Conservation (phyloP, 768 basidiomycete genomes). For the Ramaria sp. region DNA sequence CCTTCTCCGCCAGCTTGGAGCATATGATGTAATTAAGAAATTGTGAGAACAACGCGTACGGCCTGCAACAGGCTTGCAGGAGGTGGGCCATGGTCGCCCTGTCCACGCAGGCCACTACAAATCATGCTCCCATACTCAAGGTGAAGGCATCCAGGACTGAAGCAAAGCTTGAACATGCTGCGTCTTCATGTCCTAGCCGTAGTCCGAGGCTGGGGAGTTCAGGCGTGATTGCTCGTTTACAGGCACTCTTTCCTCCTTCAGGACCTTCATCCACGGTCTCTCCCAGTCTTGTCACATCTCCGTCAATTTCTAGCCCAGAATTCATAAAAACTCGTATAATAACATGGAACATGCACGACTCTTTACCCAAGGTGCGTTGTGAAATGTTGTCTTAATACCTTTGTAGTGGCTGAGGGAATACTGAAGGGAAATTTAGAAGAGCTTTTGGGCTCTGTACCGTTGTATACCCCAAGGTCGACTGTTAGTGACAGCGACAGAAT, state of each 20-base stretch:
- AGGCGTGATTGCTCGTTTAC: constrained; percentile 38
- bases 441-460: constrained; percentile 50
- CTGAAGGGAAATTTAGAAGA: constrained; percentile 62
- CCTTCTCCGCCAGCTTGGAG: neutral
- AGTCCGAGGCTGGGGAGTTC: constrained; percentile 9
- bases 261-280: neutral
- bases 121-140: neutral
- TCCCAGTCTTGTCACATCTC: constrained; percentile 17
- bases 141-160: constrained; percentile 7
- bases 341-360: constrained; percentile 85
- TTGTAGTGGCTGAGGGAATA: constrained; percentile 6
- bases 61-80: neutral
- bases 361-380: constrained; percentile 51
- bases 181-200: neutral
- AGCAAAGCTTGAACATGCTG: neutral
- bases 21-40: neutral
- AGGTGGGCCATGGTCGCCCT: neutral
- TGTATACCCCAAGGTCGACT: constrained; percentile 23
- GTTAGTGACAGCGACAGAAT: constrained; percentile 14
- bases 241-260: constrained; percentile 36
- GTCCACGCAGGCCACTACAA: neutral
- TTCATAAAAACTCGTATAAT: constrained; percentile 58
- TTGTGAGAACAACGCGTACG: neutral
- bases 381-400: neutral
- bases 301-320: constrained; percentile 21